Percentiles rank a stretch among this genome's conserved stretches.
phyloP scores from a whole-genome alignment of 2,329 filamentous ascomycete species.

The Fusarium torreyae region DNA sequence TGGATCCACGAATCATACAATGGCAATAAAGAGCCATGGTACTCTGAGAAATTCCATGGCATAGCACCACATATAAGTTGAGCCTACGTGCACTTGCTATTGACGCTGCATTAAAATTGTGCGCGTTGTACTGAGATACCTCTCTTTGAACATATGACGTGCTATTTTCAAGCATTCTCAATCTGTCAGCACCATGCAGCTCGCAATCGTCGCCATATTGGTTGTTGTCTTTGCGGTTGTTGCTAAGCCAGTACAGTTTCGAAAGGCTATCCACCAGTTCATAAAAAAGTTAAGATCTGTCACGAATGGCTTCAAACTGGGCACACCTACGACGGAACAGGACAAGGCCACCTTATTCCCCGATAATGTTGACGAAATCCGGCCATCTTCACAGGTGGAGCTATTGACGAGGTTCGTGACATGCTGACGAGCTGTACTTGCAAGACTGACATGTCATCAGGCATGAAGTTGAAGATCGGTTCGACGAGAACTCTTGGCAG shows the following conservation, averaged over 20 bases:
- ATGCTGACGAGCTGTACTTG: neutral
- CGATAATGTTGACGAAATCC: neutral
- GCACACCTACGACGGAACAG: neutral
- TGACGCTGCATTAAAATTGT: neutral
- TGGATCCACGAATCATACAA: neutral
- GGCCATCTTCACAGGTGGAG: neutral
- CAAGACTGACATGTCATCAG: neutral
- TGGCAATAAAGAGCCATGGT: neutral
- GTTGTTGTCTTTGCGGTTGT: neutral
- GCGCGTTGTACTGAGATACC: neutral
- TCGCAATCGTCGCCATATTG: neutral
- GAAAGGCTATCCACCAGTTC: neutral
- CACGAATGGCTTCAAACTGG: neutral
- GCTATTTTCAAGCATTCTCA: neutral
- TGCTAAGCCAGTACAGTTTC: neutral
- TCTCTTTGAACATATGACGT: neutral
- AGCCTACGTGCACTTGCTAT: neutral
- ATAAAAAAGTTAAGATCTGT: neutral
- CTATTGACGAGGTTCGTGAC: constrained; percentile 7
- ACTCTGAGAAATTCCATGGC: neutral
- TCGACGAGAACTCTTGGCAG: constrained; percentile 8
- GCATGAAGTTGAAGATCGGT: neutral
- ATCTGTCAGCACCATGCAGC: neutral
- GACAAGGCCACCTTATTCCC: neutral
- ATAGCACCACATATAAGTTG: neutral